phyloP scores from a whole-genome alignment of 1,284 basidiomycete species.

The Moniliophthora roreri region DNA sequence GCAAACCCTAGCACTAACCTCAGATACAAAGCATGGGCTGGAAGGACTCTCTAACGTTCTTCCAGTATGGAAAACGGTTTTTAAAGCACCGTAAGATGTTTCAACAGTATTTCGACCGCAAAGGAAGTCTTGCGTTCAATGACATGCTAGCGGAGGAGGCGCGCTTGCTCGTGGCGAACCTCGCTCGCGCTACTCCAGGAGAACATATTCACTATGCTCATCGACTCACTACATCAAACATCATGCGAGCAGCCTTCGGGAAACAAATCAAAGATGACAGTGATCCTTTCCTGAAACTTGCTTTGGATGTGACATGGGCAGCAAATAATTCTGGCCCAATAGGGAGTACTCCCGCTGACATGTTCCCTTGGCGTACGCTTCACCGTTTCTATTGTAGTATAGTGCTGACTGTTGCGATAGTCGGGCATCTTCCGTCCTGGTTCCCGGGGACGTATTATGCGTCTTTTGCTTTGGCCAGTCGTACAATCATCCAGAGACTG shows the following conservation, averaged over 20 bases:
- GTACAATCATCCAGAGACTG: slow-evolving; percentile 4
- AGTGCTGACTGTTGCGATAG: slow-evolving; percentile 13
- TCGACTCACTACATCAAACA: slow-evolving; percentile 19
- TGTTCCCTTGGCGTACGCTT: slow-evolving; percentile 20
- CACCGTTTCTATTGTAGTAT: neutral
- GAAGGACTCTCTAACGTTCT: slow-evolving; percentile 14
- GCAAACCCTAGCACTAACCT: neutral
- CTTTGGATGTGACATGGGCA: slow-evolving; percentile 9
- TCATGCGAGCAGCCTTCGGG: slow-evolving; percentile 22
- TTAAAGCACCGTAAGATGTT: slow-evolving; percentile 19
- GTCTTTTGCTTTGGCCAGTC: slow-evolving; percentile 12
- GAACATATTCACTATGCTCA: neutral
- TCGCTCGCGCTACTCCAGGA: neutral
- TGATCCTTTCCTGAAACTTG: slow-evolving; percentile 20
- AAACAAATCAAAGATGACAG: slow-evolving; percentile 21
- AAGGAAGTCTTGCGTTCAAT: slow-evolving; percentile 15
- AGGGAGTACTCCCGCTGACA: slow-evolving; percentile 21
- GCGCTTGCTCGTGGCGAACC: slow-evolving; percentile 16
- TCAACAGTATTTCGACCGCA: slow-evolving; percentile 15
- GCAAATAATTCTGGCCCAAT: slow-evolving; percentile 16
- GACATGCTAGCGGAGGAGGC: slow-evolving; percentile 17
- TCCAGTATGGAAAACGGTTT: slow-evolving; percentile 20
- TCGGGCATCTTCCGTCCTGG: slow-evolving; percentile 23
- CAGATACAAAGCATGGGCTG: slow-evolving; percentile 21
- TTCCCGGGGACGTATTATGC: slow-evolving; percentile 26